These are phyloP conservation scores for Linum lewisii DNA, from an alignment of 345 rosid species.

Conservation along the genomic window DNA sequence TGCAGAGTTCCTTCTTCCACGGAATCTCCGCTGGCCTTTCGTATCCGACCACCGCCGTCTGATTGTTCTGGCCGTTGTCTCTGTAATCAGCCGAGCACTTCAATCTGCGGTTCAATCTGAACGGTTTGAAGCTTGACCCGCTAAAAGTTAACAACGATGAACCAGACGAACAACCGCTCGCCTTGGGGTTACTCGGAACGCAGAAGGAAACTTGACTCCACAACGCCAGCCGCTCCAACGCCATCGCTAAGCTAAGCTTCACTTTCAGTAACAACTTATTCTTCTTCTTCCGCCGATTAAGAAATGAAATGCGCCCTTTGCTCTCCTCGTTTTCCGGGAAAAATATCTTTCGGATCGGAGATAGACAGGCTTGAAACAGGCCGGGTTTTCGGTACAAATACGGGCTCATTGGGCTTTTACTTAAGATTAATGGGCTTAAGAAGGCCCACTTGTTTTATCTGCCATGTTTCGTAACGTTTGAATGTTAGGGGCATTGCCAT, in stretches of 20 bases:
- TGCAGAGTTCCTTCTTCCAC: constrained; percentile 53
- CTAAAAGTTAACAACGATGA: neutral
- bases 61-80: constrained; percentile 15
- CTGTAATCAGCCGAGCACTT: constrained; percentile 29
- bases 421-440: neutral
- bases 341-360: neutral
- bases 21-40: constrained; percentile 36
- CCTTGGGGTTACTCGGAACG: constrained; percentile 7
- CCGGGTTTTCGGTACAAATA: neutral
- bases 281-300: neutral
- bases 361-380: neutral
- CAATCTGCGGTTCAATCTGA: constrained; percentile 9
- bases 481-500: neutral
- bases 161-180: constrained; percentile 8
- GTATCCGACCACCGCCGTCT: constrained; percentile 13
- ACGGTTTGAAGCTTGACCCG: neutral
- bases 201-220: constrained; percentile 8
- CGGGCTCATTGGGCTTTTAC: neutral
- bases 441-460: neutral
- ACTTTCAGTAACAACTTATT: no score
- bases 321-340: neutral
- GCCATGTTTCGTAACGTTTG: neutral
- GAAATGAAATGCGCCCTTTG: neutral
- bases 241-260: neutral
- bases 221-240: constrained; percentile 10